Conservation (phyloP, 768 basidiomycete genomes). For the Cystofilobasidium capitatum region DNA sequence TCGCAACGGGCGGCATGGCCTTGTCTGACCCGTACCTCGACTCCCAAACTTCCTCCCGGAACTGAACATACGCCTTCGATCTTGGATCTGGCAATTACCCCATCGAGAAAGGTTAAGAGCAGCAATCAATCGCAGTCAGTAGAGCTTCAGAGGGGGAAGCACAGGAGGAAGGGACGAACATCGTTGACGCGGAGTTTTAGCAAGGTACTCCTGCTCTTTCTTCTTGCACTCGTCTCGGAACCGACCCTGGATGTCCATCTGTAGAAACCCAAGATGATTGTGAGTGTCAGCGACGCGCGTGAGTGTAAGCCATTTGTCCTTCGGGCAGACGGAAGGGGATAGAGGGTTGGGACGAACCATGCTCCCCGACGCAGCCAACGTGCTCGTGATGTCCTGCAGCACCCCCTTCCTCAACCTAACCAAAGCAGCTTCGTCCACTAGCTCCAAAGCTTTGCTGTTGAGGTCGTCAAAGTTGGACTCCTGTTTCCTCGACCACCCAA, state of each 20-base stretch:
- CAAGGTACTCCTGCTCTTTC: background rate
- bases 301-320: background rate
- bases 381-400: too few species aligned
- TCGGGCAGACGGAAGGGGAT: background rate
- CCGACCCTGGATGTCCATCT: background rate
- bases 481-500: too few species aligned
- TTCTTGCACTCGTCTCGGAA: background rate
- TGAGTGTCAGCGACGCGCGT: background rate
- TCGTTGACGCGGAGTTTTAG: background rate
- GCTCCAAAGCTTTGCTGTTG: too few species aligned
- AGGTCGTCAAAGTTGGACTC: too few species aligned
- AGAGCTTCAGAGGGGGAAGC: too few species aligned
- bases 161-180: background rate
- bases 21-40: background rate
- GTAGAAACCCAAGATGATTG: background rate
- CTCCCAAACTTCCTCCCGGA: slow-evolving; percentile 4
- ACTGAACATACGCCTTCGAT: background rate
- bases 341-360: background rate
- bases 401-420: too few species aligned
- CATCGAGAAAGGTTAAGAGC: background rate
- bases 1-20: slow-evolving; percentile 6
- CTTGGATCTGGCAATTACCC: background rate
- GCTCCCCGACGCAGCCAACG: too few species aligned
- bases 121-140: background rate
- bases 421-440: too few species aligned